These are phyloP conservation scores for Esteya vermicola DNA, from an alignment of 2,329 filamentous ascomycete species.

Conservation along the genomic window DNA sequence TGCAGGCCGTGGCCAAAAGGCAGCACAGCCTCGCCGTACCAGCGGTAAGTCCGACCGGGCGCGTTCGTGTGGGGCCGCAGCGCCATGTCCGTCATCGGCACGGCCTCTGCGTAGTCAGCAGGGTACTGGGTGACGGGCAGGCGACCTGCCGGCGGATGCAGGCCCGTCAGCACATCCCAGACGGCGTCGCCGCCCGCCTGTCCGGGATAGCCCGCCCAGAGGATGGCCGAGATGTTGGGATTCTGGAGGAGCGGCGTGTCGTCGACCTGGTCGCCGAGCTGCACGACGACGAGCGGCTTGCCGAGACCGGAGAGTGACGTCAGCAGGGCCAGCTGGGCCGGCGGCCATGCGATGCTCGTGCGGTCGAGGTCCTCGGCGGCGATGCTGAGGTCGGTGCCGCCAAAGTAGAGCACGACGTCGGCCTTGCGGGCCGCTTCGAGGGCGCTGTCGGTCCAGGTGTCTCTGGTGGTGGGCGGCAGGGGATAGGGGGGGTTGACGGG, in stretches of 20 bases:
- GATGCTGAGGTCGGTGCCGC: conserved; percentile 26
- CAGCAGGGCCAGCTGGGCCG: conserved; percentile 35
- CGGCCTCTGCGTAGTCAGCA: conserved; percentile 29
- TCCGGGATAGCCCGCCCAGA: conserved; percentile 47
- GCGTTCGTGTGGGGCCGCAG: conserved; percentile 22
- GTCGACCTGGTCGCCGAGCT: conserved; percentile 38
- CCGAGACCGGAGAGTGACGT: conserved; percentile 23
- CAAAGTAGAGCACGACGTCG: neutral
- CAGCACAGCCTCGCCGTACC: conserved; percentile 37
- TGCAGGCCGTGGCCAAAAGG: conserved; percentile 42
- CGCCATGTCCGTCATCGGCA: conserved; percentile 42
- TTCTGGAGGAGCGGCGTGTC: conserved; percentile 31
- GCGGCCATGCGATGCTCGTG: conserved; percentile 34
- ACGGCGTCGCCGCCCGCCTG: conserved; percentile 43
- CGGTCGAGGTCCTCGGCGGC: conserved; percentile 40
- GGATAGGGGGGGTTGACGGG: neutral
- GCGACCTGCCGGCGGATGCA: conserved; percentile 34
- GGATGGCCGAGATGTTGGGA: conserved; percentile 30
- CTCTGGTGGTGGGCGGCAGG: neutral
- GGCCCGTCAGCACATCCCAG: conserved; percentile 37
- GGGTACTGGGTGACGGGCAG: conserved; percentile 44
- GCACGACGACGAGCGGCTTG: conserved; percentile 35
- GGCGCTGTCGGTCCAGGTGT: neutral
- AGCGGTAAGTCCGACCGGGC: conserved; percentile 43
- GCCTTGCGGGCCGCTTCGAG: neutral